phyloP scores from a whole-genome alignment of 2,329 filamentous ascomycete genomes.

The Sclerotiophoma versabilis region DNA sequence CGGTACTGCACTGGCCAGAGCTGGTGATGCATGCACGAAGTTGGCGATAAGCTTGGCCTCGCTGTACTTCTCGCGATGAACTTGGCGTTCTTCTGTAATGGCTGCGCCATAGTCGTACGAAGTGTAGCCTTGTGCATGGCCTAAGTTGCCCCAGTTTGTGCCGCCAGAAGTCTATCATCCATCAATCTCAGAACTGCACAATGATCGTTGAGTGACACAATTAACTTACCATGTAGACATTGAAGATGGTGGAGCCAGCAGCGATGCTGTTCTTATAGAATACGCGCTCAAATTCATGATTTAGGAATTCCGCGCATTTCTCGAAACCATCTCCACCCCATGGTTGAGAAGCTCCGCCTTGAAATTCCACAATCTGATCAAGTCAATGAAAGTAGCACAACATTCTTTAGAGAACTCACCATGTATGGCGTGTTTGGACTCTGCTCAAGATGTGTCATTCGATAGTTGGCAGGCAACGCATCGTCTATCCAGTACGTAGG shows the following conservation, averaged over 20 bases:
- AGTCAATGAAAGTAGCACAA: not conserved
- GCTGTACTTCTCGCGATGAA: constrained; percentile 76
- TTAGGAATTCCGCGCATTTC: constrained; percentile 68
- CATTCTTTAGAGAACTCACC: not conserved
- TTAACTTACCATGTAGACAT: constrained; percentile 68
- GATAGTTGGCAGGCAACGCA: constrained; percentile 62
- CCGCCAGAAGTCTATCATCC: constrained; percentile 67
- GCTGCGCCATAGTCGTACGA: constrained; percentile 66
- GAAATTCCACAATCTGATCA: constrained; percentile 61
- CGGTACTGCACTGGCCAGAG: constrained; percentile 63
- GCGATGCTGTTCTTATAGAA: constrained; percentile 78
- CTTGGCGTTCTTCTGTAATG: constrained; percentile 71
- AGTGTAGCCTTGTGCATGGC: constrained; percentile 64
- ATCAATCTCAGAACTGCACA: not conserved
- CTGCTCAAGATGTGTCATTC: constrained; percentile 60
- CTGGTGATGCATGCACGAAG: constrained; percentile 73
- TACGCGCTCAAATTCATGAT: constrained; percentile 74
- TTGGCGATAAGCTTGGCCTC: constrained; percentile 77
- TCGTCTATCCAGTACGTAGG: constrained; percentile 65
- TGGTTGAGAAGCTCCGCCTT: constrained; percentile 73
- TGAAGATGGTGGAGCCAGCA: constrained; percentile 70
- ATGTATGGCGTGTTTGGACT: constrained; percentile 71
- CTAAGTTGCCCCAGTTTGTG: constrained; percentile 82
- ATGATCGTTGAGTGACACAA: not conserved
- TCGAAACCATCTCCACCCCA: constrained; percentile 75